phyloP scores from a whole-genome alignment of 192 early-diverging fungal genomes.

The Dissophora ornata region DNA sequence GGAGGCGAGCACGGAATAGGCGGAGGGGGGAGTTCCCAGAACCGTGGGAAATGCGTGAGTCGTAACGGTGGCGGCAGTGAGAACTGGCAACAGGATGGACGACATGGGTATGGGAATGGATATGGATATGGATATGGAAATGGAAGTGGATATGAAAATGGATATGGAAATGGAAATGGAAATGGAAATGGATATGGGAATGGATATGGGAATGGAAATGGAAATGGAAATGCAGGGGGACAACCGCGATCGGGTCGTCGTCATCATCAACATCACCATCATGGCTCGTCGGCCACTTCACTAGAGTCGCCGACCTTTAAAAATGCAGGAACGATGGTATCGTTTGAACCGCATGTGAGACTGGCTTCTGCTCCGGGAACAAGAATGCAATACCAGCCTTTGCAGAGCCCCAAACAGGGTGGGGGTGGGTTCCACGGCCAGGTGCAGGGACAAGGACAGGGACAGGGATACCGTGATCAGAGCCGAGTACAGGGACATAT shows the following conservation, averaged over 20 bases:
- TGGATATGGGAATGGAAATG: not conserved
- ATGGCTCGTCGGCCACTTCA: no score
- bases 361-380: not conserved
- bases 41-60: no score
- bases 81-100: slow-evolving; percentile 6
- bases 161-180: not conserved
- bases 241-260: not conserved
- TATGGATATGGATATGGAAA: not conserved
- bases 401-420: no score
- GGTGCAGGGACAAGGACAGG: no score
- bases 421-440: no score
- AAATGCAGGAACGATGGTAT: no score
- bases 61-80: not conserved
- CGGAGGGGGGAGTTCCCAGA: no score
- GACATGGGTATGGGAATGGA: not conserved
- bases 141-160: not conserved
- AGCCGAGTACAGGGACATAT: no score
- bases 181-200: not conserved
- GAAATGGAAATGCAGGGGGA: not conserved
- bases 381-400: not conserved
- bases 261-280: not conserved
- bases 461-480: no score
- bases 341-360: not conserved
- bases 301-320: no score
- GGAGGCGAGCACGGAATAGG: no score